Conservation (phyloP, 1,284 basidiomycete species). For the Quambalaria eucalypti region DNA sequence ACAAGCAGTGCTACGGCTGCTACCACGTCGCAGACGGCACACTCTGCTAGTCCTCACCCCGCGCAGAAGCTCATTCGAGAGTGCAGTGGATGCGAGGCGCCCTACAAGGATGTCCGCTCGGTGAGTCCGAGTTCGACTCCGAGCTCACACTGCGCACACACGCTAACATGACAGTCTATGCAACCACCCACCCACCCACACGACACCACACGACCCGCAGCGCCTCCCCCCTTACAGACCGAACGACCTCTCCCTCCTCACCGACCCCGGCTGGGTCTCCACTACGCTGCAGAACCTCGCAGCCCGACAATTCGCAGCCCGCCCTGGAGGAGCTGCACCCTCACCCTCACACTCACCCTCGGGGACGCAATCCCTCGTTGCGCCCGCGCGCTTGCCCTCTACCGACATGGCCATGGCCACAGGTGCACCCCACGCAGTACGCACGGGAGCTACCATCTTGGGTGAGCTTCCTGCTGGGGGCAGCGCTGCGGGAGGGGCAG, state of each 20-base stretch:
- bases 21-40: too few species aligned
- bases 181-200: too few species aligned
- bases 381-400: not conserved
- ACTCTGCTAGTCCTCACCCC: too few species aligned
- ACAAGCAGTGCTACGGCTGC: not conserved
- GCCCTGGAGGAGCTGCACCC: conserved; percentile 9
- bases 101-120: conserved; percentile 68
- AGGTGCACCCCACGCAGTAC: not conserved
- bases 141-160: not conserved
- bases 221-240: conserved; percentile 59
- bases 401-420: not conserved
- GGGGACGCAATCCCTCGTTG: not conserved
- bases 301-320: not conserved
- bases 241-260: conserved; percentile 78
- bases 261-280: conserved; percentile 77
- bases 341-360: conserved; percentile 3
- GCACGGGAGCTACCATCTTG: conserved; percentile 7
- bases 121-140: conserved; percentile 51
- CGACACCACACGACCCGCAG: conserved; percentile 50
- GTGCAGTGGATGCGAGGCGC: conserved; percentile 76
- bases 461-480: conserved; percentile 5
- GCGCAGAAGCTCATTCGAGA: conserved; percentile 62
- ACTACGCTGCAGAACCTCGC: conserved; percentile 64
- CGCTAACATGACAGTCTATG: not conserved
- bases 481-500: not conserved